Evolutionary conservation across 495 filamentous ascomycete species (phyloP).

Genomic region (Evernia prunastri): DNA sequence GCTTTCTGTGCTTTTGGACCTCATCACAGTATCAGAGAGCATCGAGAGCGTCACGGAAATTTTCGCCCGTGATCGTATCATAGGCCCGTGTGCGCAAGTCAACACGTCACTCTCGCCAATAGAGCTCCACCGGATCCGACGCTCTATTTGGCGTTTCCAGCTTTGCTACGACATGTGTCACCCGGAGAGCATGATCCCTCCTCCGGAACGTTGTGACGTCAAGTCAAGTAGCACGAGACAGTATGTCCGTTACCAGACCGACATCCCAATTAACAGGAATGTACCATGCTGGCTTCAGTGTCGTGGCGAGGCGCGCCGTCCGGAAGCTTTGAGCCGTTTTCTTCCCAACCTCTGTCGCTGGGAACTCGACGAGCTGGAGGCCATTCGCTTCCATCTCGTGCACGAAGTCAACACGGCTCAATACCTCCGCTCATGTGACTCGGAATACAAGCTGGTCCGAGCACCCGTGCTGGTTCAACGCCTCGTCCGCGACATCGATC

Average conservation of each 20-base stretch:
- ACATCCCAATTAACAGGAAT: background rate
- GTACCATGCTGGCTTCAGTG: background rate
- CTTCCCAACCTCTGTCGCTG: background rate
- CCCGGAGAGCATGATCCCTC: background rate
- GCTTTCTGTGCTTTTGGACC: background rate
- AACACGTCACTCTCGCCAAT: background rate
- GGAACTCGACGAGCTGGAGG: conserved; percentile 4
- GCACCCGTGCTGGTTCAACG: background rate
- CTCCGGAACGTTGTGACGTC: background rate
- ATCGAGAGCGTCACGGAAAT: background rate
- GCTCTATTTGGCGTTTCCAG: conserved; percentile 13
- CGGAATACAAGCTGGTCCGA: background rate
- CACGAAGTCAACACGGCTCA: conserved; percentile 2
- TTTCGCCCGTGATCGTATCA: background rate
- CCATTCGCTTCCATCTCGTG: background rate
- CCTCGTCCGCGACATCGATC: conserved; percentile 5
- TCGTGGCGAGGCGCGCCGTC: background rate
- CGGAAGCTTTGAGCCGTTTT: background rate
- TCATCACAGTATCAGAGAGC: background rate
- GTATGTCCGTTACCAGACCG: background rate
- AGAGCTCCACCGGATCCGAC: conserved; percentile 3
- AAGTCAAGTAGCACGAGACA: background rate
- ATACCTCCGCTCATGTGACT: background rate
- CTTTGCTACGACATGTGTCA: conserved; percentile 15
- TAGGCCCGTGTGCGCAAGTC: background rate